These are phyloP conservation scores for Microdochium nivale DNA, from an alignment of 2,329 filamentous ascomycete genomes.

Conservation along the genomic window DNA sequence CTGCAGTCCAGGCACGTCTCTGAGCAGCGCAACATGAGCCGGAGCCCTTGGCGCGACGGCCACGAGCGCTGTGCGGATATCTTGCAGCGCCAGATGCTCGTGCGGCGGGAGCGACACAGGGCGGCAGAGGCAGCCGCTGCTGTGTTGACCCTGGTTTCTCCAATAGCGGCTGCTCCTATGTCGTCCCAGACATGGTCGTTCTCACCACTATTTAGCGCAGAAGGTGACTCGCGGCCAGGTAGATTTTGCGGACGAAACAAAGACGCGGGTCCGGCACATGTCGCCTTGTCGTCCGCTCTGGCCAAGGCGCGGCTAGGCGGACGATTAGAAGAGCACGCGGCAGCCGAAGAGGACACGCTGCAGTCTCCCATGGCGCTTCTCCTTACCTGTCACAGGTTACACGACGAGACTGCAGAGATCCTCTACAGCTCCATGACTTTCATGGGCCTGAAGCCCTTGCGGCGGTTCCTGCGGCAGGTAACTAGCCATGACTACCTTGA, in stretches of 20 bases:
- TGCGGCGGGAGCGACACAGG: neutral
- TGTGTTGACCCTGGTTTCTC: neutral
- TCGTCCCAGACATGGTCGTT: neutral
- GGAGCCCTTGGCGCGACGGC: constrained; percentile 2
- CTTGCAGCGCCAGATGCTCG: neutral
- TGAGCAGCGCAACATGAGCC: neutral
- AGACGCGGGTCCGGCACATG: neutral
- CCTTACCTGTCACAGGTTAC: neutral
- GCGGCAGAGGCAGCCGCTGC: neutral
- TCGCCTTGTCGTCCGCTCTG: neutral
- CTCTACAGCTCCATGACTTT: constrained; percentile 1
- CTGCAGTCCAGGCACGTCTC: neutral
- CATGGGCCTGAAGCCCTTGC: constrained; percentile 1
- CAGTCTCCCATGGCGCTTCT: neutral
- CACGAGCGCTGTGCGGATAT: neutral
- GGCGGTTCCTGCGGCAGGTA: neutral
- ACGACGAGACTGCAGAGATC: constrained; percentile 1
- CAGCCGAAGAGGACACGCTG: neutral
- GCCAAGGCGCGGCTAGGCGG: neutral
- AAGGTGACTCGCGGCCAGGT: neutral
- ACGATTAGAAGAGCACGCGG: neutral
- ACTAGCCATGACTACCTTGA: neutral
- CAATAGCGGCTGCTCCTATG: neutral
- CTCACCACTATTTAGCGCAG: neutral
- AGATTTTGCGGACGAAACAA: neutral